Percentiles rank a stretch among this genome's conserved stretches.
phyloP scores from a whole-genome alignment of 192 early-diverging fungal species.

The Entomortierella lignicola region DNA sequence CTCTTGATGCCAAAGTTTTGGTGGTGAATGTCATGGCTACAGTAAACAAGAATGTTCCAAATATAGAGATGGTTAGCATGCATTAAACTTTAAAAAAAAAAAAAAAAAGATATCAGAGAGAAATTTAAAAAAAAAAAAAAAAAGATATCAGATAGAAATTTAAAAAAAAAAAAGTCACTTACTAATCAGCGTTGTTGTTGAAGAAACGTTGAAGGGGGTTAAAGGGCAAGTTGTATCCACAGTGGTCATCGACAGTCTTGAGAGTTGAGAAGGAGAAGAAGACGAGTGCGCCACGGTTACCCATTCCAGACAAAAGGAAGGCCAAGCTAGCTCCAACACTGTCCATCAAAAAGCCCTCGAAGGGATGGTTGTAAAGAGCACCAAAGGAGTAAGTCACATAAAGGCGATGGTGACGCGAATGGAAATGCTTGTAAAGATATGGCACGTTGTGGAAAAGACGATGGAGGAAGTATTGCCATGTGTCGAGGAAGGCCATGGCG shows the following conservation, averaged over 20 bases:
- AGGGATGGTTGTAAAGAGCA: constrained; percentile 85
- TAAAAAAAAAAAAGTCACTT: constrained; percentile 62
- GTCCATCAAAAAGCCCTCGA: constrained; percentile 84
- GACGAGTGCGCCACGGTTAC: constrained; percentile 70
- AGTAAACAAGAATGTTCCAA: neutral
- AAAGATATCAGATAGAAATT: neutral
- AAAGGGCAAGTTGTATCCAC: constrained; percentile 82
- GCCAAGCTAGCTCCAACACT: constrained; percentile 74
- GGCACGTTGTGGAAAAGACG: constrained; percentile 76
- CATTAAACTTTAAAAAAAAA: neutral
- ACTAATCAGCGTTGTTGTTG: constrained; percentile 80
- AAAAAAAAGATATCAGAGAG: neutral
- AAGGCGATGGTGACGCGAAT: constrained; percentile 80
- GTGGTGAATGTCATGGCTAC: constrained; percentile 70
- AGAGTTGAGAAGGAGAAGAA: constrained; percentile 82
- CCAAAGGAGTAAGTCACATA: constrained; percentile 85
- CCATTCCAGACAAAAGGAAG: constrained; percentile 72
- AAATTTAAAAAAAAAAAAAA: constrained; percentile 12
- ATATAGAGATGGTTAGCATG: neutral
- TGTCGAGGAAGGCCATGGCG: constrained; percentile 67
- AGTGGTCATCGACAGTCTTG: constrained; percentile 89
- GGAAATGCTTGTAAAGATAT: constrained; percentile 79
- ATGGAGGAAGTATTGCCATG: constrained; percentile 79
- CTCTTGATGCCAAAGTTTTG: constrained; percentile 68
- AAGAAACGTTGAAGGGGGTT: constrained; percentile 76